Evolutionary conservation across 352 stramenopile species (phyloP).

Genomic region (Globisporangium polare): DNA sequence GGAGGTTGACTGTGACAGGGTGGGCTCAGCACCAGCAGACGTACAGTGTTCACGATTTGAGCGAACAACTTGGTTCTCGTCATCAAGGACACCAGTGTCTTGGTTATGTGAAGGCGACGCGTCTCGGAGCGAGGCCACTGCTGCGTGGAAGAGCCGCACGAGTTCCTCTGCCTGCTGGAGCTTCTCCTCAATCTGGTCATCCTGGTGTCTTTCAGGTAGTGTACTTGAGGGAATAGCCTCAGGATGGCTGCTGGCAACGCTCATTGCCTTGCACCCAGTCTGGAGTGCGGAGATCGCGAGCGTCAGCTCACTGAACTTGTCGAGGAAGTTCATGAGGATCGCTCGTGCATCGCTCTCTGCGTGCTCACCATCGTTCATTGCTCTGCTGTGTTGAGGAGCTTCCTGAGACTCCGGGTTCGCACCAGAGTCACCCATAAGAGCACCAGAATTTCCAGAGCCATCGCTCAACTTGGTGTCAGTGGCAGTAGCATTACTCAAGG

Average conservation of each 20-base stretch:
- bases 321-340: slow-evolving; percentile 6
- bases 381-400: neutral
- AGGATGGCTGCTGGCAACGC: neutral
- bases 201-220: neutral
- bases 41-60: neutral
- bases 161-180: slow-evolving; percentile 11
- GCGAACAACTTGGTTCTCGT: neutral
- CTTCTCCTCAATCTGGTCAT: slow-evolving; percentile 2
- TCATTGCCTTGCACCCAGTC: neutral
- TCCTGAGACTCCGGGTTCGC: too few relatives aligned
- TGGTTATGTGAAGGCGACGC: neutral
- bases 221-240: neutral
- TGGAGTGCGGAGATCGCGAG: slow-evolving; percentile 2
- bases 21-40: neutral
- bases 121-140: neutral
- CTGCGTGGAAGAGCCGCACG: slow-evolving; percentile 2
- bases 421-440: neutral
- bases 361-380: too few relatives aligned
- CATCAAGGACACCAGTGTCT: neutral
- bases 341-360: neutral
- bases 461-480: neutral
- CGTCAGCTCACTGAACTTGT: slow-evolving; percentile 13
- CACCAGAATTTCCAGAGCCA: neutral
- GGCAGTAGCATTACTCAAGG: neutral
- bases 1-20: slow-evolving; percentile 13